Conservation (phyloP, 352 stramenopile species). For the Globisporangium cederbergense region DNA sequence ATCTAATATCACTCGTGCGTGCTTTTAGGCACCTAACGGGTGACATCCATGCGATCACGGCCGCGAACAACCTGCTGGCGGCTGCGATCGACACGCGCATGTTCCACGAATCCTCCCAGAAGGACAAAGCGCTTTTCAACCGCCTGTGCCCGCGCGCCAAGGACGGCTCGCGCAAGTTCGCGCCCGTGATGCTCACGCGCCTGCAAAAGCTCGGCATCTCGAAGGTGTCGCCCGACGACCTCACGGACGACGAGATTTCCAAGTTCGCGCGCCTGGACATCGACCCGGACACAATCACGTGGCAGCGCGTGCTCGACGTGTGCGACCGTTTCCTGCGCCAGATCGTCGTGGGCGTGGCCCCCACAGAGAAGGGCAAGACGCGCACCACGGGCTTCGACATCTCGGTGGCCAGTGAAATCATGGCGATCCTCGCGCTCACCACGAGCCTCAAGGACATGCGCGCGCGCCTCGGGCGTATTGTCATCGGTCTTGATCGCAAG, state of each 20-base stretch:
- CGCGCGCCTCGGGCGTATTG: constrained; percentile 92
- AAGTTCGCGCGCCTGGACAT: constrained; percentile 96
- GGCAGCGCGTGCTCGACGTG: constrained; percentile 96
- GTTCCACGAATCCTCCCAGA: constrained; percentile 93
- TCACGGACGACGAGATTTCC: constrained; percentile 92
- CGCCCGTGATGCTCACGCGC: constrained; percentile 89
- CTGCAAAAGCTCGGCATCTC: constrained; percentile 95
- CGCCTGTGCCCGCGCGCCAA: constrained; percentile 84
- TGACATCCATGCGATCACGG: constrained; percentile 98
- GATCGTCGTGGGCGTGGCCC: constrained; percentile 87
- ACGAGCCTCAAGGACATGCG: constrained; percentile 93
- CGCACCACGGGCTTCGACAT: constrained; percentile 79
- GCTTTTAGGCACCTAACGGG: constrained; percentile 91
- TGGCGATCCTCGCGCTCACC: constrained; percentile 96
- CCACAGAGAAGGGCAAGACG: constrained; percentile 89
- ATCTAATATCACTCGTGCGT: neutral
- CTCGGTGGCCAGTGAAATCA: constrained; percentile 97
- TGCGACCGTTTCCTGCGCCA: constrained; percentile 95
- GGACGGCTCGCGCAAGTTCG: constrained; percentile 83
- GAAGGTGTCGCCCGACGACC: constrained; percentile 89
- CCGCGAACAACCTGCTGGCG: constrained; percentile 97
- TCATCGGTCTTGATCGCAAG: constrained; percentile 86
- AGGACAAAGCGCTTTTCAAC: constrained; percentile 82
- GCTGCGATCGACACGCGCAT: constrained; percentile 98
- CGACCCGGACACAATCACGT: constrained; percentile 90